These are phyloP conservation scores for Protea cynaroides DNA, from an alignment of 164 flowering plant genomes.

Conservation along the genomic window DNA sequence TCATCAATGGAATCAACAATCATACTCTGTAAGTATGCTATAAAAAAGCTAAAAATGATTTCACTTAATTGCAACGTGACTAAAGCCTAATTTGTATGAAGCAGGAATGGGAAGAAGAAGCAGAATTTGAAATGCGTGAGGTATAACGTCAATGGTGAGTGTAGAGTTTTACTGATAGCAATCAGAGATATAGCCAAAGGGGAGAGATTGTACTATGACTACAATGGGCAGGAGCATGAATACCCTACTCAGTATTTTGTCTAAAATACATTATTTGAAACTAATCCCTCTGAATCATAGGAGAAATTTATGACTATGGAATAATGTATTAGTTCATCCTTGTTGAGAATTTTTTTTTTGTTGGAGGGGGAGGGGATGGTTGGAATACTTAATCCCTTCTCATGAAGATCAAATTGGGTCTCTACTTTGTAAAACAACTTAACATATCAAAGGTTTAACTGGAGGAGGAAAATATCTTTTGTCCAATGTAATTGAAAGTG, in stretches of 20 bases:
- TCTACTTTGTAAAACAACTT: no score
- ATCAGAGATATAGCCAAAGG: slow-evolving; percentile 79
- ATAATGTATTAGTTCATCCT: no score
- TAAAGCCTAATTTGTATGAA: slow-evolving; percentile 7
- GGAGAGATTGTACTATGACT: slow-evolving; percentile 84
- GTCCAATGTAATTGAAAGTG: no score
- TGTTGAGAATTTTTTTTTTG: no score
- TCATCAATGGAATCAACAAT: slow-evolving; percentile 92
- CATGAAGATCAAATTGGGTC: no score
- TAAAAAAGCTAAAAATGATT: background rate
- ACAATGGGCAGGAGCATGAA: slow-evolving; percentile 81
- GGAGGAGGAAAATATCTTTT: no score
- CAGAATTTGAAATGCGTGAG: slow-evolving; percentile 90
- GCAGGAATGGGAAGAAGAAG: slow-evolving; percentile 90
- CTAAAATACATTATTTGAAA: slow-evolving; percentile 12
- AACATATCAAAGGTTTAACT: no score
- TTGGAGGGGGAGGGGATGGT: no score
- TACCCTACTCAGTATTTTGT: slow-evolving; percentile 91
- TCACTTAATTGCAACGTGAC: background rate
- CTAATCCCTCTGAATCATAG: no score
- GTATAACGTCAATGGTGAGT: slow-evolving; percentile 66
- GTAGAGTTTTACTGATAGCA: slow-evolving; percentile 72
- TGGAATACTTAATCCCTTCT: no score
- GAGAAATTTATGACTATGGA: no score
- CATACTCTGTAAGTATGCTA: slow-evolving; percentile 59